Evolutionary conservation across 164 flowering plant genomes (phyloP).

Genomic region (Umbilicus rupestris): DNA sequence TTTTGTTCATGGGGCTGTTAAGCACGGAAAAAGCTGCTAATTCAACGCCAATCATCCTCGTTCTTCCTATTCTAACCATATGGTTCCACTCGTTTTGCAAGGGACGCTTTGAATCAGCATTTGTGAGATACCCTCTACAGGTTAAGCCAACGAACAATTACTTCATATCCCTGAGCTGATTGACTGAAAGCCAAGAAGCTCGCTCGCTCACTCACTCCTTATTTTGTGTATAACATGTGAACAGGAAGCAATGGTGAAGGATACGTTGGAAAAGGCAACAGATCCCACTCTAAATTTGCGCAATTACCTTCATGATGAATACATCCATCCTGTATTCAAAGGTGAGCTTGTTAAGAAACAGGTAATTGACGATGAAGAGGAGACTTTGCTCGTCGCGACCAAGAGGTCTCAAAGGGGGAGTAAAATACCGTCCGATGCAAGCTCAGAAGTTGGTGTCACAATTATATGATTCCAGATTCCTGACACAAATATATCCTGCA

Average conservation of each 20-base stretch:
- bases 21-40: constrained; percentile 83
- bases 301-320: constrained; percentile 75
- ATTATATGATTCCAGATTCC: neutral
- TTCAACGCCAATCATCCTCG: constrained; percentile 79
- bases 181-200: neutral
- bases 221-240: neutral
- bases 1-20: constrained; percentile 76
- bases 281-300: constrained; percentile 56
- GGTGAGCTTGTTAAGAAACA: neutral
- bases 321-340: constrained; percentile 80
- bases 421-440: constrained; percentile 4
- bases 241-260: constrained; percentile 96
- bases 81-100: constrained; percentile 86
- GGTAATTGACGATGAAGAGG: neutral
- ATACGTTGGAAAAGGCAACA: constrained; percentile 41
- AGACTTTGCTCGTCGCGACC: neutral
- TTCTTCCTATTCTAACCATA: constrained; percentile 64
- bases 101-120: constrained; percentile 91
- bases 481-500: neutral
- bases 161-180: neutral
- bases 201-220: neutral
- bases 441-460: constrained; percentile 6
- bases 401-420: constrained; percentile 7
- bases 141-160: constrained; percentile 23
- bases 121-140: constrained; percentile 83